Percentiles rank a stretch among this genome's conserved stretches.
Evolutionary conservation across 768 basidiomycete genomes (phyloP).

Genomic region (Hypholoma sublateritium): DNA sequence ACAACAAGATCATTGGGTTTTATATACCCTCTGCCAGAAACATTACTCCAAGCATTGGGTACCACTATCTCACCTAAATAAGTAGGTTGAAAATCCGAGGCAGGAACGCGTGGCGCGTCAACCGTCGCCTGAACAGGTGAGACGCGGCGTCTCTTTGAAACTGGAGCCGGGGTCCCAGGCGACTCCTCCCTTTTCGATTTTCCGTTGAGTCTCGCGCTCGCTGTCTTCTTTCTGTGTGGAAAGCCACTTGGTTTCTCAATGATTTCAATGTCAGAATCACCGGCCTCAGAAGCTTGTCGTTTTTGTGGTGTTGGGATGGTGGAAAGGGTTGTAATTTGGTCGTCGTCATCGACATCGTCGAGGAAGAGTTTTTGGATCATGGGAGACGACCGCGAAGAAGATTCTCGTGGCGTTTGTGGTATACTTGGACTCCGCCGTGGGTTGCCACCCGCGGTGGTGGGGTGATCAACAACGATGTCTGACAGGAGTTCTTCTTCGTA

Average conservation of each 20-base stretch:
- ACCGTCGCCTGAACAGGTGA: constrained; percentile 25
- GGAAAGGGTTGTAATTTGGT: constrained; percentile 4
- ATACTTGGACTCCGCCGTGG: constrained; percentile 17
- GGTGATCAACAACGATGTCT: background rate
- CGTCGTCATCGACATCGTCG: constrained; percentile 33
- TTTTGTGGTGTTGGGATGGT: constrained; percentile 7
- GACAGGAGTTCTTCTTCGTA: background rate
- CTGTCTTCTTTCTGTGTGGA: background rate
- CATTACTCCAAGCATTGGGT: constrained; percentile 78
- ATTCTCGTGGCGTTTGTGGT: constrained; percentile 19
- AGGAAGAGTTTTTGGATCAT: constrained; percentile 30
- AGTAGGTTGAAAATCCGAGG: constrained; percentile 24
- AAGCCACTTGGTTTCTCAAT: constrained; percentile 15
- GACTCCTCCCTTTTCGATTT: background rate
- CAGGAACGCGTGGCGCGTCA: constrained; percentile 1
- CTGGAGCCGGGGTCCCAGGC: constrained; percentile 7
- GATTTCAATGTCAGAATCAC: constrained; percentile 35
- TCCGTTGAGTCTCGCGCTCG: background rate
- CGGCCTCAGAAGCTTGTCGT: constrained; percentile 17
- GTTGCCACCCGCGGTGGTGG: background rate
- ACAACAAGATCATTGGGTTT: constrained; percentile 59
- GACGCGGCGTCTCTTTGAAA: constrained; percentile 52
- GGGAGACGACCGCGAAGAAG: constrained; percentile 23
- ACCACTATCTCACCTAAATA: constrained; percentile 73
- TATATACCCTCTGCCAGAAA: constrained; percentile 69